Conservation (phyloP, 495 filamentous ascomycete species). For the Penicillium flavigenum region DNA sequence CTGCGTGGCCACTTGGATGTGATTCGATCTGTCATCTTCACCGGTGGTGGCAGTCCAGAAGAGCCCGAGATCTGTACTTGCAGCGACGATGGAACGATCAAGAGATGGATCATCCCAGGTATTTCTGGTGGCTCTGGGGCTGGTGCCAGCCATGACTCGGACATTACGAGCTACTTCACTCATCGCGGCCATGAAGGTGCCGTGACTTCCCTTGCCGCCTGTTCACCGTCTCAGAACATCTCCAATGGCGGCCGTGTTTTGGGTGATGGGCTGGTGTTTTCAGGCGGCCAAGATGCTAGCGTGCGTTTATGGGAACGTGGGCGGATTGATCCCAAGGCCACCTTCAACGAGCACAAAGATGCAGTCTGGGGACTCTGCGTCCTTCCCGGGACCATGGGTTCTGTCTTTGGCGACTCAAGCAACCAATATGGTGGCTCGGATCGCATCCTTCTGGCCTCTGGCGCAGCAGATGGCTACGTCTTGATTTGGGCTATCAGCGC, state of each 20-base stretch:
- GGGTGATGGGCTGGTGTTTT: slow-evolving; percentile 97
- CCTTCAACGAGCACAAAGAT: slow-evolving; percentile 90
- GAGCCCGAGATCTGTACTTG: slow-evolving; percentile 97
- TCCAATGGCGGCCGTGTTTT: slow-evolving; percentile 80
- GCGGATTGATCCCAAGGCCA: slow-evolving; percentile 91
- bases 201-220: slow-evolving; percentile 85
- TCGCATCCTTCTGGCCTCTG: slow-evolving; percentile 84
- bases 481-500: slow-evolving; percentile 92
- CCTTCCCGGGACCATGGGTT: slow-evolving; percentile 76
- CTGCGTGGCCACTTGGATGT: slow-evolving; percentile 91
- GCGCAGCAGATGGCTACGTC: slow-evolving; percentile 85
- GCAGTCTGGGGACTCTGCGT: slow-evolving; percentile 95
- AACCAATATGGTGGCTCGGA: slow-evolving; percentile 73
- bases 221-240: slow-evolving; percentile 79
- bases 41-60: slow-evolving; percentile 86
- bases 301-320: slow-evolving; percentile 94
- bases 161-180: slow-evolving; percentile 90
- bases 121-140: slow-evolving; percentile 62
- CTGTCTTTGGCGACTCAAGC: slow-evolving; percentile 70
- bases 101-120: slow-evolving; percentile 91
- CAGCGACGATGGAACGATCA: slow-evolving; percentile 92
- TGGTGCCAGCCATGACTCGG: slow-evolving; percentile 67
- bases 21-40: slow-evolving; percentile 91
- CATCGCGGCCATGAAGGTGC: slow-evolving; percentile 88
- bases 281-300: slow-evolving; percentile 90